Base-by-base conservation (phyloP, 2,329 filamentous ascomycete genomes). In the Botrytis galanthina region DNA sequence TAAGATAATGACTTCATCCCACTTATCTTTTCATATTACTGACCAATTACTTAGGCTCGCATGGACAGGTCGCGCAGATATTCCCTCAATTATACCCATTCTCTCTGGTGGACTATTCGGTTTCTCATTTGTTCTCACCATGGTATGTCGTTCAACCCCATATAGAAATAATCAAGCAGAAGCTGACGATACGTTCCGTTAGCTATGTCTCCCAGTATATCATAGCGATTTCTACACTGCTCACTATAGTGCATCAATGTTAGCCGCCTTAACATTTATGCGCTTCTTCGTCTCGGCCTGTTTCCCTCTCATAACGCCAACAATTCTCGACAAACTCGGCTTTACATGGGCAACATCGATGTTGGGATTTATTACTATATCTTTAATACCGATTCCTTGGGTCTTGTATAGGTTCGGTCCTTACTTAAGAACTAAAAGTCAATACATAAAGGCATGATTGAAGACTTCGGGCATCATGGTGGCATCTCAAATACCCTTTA, bases 91-190 rank as follows among this genome's bases (percentile, higher is more conserved):
- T 26, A 77, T 80, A 4, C 78, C 79, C 22, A 76, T 79, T 0
- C 54, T 80, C 0, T 79, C 79, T 20, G 78, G 78, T 8, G 74
- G 80, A 3, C 76, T 79, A 1, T 91, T 91, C 78, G 87, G 87
- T 0, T 89, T 86, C 84, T 89, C 88, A 2, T 88, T 88, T 75
- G 80, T 91, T 3, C 87, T 84, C 71, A 83, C 91, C 8, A 91
- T 91, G 77, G 84, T 89, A 76, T 83, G 72, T 72, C 16, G 35
- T 20, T 12, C 37, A n/a, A 5, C 1, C 2, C 5, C 12, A 35
- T 22, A 1, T 22, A 39, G 6, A 22, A 2, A 3, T 20, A 9
- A 29, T 4, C 16, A 1, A 2, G n/a, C 18, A 32, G 2, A 68
- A 26, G 8, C 51, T 64, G 10, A 68, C 10, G 39, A 1, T 32